Evolutionary conservation across 148 eudicot genomes (phyloP).

Genomic region (Rhododendron simsii): DNA sequence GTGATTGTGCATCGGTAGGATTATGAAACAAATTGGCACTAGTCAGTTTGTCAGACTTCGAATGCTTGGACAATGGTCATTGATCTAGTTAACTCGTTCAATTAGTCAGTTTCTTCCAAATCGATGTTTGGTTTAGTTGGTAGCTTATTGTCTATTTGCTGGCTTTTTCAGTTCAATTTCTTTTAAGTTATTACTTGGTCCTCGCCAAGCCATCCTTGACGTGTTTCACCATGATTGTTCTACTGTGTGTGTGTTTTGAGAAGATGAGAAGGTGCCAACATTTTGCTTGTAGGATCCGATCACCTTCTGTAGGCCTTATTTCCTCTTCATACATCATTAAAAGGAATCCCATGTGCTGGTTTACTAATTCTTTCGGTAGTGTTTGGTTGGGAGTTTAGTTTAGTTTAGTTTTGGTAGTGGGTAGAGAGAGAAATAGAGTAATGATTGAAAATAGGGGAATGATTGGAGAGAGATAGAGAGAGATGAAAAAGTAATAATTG

Average conservation of each 20-base stretch:
- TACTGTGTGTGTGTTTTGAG: neutral
- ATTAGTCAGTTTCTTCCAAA: neutral
- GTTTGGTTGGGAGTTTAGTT: no score
- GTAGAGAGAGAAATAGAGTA: no score
- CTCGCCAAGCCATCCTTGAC: neutral
- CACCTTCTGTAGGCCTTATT: neutral
- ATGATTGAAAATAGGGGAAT: no score
- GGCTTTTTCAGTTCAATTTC: neutral
- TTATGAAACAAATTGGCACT: neutral
- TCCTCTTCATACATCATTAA: neutral
- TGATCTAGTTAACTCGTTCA: neutral
- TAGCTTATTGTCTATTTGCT: neutral
- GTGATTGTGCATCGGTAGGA: conserved; percentile 1
- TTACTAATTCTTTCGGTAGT: neutral
- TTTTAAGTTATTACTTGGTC: neutral
- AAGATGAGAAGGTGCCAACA: neutral
- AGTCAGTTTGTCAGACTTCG: neutral
- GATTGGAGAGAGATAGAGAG: no score
- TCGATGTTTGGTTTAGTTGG: neutral
- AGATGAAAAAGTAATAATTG: no score
- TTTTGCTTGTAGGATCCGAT: neutral
- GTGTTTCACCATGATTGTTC: neutral
- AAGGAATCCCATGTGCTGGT: neutral
- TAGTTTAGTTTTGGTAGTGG: no score
- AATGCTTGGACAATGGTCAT: neutral